phyloP scores from a whole-genome alignment of 23 red algal species.

The Chondrus crispus region DNA sequence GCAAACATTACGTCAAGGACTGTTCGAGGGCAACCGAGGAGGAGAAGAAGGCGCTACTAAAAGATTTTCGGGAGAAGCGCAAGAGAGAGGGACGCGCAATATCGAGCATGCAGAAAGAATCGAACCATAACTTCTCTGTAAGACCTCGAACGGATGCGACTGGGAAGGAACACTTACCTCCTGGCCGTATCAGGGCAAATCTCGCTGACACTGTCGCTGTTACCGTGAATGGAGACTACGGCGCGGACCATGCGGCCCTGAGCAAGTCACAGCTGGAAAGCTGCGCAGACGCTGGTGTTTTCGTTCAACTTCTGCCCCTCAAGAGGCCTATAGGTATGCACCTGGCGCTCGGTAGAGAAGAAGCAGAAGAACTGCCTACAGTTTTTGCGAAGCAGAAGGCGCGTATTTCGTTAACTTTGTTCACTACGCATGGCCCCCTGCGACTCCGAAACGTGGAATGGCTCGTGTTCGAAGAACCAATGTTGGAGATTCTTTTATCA shows the following conservation, averaged over 20 bases:
- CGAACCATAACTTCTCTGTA: too few species aligned
- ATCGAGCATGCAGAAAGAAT: too few species aligned
- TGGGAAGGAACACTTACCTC: too few species aligned
- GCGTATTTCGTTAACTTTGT: background rate
- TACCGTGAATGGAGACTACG: background rate
- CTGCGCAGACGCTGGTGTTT: background rate
- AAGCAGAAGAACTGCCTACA: background rate
- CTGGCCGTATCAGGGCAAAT: background rate
- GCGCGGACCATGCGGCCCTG: conserved; percentile 7
- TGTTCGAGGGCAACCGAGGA: background rate
- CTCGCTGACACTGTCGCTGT: background rate
- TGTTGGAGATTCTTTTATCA: background rate
- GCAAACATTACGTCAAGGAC: background rate
- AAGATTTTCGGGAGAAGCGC: conserved; percentile 29
- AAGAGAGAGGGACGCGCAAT: too few species aligned
- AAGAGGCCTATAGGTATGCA: background rate
- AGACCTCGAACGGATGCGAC: too few species aligned
- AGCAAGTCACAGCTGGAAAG: background rate
- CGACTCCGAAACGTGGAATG: background rate
- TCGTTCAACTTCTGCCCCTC: background rate
- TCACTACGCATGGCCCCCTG: background rate
- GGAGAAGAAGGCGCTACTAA: background rate
- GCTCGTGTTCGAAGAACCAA: background rate
- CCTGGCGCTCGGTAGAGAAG: background rate
- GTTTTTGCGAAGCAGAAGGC: background rate